phyloP scores from a whole-genome alignment of 495 filamentous ascomycete genomes.

The Podospora pseudopauciseta region DNA sequence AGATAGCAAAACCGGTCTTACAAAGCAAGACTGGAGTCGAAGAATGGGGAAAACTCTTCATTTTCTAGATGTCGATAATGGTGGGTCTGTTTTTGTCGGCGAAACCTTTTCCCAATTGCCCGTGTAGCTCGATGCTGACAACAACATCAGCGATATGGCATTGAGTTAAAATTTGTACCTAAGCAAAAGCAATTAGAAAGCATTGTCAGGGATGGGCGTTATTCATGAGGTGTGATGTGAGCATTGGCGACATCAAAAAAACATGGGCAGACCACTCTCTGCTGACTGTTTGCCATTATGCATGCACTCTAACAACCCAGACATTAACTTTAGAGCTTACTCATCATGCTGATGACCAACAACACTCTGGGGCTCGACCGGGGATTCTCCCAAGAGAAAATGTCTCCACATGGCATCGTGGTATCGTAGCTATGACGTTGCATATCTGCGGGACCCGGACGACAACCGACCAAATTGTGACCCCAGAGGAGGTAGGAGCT shows the following conservation, averaged over 20 bases:
- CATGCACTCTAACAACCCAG: not conserved
- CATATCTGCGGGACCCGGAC: not conserved
- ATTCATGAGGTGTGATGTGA: not conserved
- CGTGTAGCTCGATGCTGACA: not conserved
- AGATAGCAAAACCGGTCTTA: not conserved
- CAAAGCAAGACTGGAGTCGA: not conserved
- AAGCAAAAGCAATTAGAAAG: too few relatives aligned
- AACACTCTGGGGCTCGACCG: not conserved
- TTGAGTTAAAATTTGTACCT: too few relatives aligned
- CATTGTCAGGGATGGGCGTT: too few relatives aligned
- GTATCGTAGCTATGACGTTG: conserved; percentile 6
- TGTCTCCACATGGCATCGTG: not conserved
- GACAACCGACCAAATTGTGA: not conserved
- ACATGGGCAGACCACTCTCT: not conserved
- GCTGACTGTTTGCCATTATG: not conserved
- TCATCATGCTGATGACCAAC: not conserved
- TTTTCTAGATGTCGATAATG: not conserved
- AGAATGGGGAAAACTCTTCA: not conserved
- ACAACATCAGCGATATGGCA: not conserved
- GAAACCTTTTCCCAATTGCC: not conserved
- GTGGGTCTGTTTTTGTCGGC: not conserved
- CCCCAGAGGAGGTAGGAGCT: not conserved
- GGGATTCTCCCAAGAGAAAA: not conserved
- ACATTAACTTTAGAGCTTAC: not conserved
- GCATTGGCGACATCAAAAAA: not conserved